Evolutionary conservation across 148 eudicot species (phyloP), one percentile per base, ranked within the genome.

Genomic region (Diospyros kaki): DNA sequence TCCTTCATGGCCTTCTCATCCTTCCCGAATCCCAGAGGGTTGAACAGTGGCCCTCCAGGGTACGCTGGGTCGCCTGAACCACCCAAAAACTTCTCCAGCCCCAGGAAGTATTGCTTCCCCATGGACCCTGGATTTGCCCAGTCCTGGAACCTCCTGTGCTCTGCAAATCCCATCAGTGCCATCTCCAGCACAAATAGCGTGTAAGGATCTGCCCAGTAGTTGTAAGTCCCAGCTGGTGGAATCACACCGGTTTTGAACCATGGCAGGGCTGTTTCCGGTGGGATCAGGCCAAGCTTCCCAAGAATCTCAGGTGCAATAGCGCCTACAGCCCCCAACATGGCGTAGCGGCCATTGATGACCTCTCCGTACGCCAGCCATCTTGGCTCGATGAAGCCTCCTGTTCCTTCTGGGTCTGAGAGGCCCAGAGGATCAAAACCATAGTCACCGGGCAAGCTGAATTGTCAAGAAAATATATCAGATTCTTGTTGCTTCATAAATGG

Each of bases 331-430:
- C 99, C 99, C 5, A 95, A 73, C 99, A 95, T 95, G 43, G 99
- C 99, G 52, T 11, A 88, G 2, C 99, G 92, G 0, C 99, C 99
- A 56, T 95, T 95, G 91, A 95, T 86, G 71, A 95, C 59, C 81
- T 95, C 99, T 15, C 99, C 99, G 64, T 95, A 95, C 59, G 99
- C 99, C 65, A 95, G 68, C 99, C 99, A 95, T 79, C 54, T 92
- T 15, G 99, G 99, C 81, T 95, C 99, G 61, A 95, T 95, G 94
- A 95, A 95, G 18, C 99, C 98, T 71, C 99, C 99, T 2, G 99
- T 87, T 50, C 99, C 99, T 80, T 93, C 99, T 12, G 99, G 99
- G 89, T 95, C 99, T 0, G 99, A 95, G 9, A 95, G 89, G 2
- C 99, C 99, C 10, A 95, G 87, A 4, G 99, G 99, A 84, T 95